These are phyloP conservation scores for Ustilago shanxiensis DNA, from an alignment of 1,284 basidiomycete species.

Conservation along the genomic window DNA sequence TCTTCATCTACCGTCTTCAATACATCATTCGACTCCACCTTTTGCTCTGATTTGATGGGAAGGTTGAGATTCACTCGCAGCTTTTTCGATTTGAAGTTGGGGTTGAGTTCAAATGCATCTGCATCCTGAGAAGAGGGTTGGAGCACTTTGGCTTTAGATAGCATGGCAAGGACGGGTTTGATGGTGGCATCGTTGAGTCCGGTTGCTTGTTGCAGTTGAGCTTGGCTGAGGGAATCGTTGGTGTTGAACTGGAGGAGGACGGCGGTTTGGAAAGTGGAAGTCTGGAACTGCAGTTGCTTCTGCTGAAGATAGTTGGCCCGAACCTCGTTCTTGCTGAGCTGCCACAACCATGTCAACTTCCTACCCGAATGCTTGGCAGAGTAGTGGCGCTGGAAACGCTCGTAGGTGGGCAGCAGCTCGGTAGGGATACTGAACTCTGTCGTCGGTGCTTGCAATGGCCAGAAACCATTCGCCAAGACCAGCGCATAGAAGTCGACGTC, in stretches of 20 bases:
- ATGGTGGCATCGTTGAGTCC: constrained; percentile 86
- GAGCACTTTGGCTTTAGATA: constrained; percentile 91
- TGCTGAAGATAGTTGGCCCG: constrained; percentile 91
- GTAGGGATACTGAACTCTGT: constrained; percentile 90
- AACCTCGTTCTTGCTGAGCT: constrained; percentile 95
- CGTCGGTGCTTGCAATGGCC: constrained; percentile 86
- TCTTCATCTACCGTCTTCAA: constrained; percentile 97
- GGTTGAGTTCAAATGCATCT: constrained; percentile 83
- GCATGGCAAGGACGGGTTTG: constrained; percentile 82
- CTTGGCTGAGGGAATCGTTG: constrained; percentile 83
- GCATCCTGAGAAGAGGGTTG: constrained; percentile 71
- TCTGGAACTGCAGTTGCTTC: constrained; percentile 91
- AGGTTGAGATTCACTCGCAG: constrained; percentile 85
- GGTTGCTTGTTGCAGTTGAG: constrained; percentile 86
- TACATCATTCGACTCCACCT: constrained; percentile 90
- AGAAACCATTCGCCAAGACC: constrained; percentile 95
- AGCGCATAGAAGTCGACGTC: constrained; percentile 89
- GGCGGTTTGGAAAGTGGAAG: constrained; percentile 93
- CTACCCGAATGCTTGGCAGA: constrained; percentile 93
- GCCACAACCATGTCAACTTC: constrained; percentile 97
- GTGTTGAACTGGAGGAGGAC: constrained; percentile 92
- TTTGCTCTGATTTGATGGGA: constrained; percentile 93
- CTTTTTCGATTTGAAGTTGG: constrained; percentile 92
- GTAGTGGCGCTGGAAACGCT: constrained; percentile 94
- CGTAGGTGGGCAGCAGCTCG: constrained; percentile 87